Evolutionary conservation across 75 land plant species (phyloP).

Genomic region (Sequoia sempervirens): DNA sequence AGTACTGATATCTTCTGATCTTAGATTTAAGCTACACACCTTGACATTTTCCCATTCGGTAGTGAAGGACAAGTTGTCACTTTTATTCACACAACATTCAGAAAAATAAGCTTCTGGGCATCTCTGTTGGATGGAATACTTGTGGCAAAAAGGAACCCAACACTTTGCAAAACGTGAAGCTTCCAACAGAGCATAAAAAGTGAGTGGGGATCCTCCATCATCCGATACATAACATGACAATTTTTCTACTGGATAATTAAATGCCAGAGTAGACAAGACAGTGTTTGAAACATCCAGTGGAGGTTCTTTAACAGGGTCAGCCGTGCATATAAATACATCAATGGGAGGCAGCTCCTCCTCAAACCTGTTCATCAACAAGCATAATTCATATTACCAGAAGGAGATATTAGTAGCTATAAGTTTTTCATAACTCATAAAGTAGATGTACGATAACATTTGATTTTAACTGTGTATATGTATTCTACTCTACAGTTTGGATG

Average conservation of each 20-base stretch:
- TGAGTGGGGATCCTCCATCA: constrained; percentile 50
- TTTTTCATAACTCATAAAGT: no score
- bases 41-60: constrained; percentile 8
- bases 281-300: constrained; percentile 41
- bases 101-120: constrained; percentile 55
- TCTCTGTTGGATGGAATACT: constrained; percentile 39
- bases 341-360: constrained; percentile 21
- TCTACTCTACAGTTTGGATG: no score
- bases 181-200: constrained; percentile 48
- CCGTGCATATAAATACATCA: constrained; percentile 57
- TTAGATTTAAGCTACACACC: constrained; percentile 8
- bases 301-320: constrained; percentile 53
- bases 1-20: background rate
- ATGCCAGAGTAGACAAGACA: constrained; percentile 45
- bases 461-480: no score
- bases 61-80: background rate
- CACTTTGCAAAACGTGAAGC: constrained; percentile 46
- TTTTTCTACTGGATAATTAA: constrained; percentile 54
- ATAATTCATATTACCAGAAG: background rate
- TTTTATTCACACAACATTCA: no score
- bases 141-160: constrained; percentile 55
- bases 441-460: no score
- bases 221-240: constrained; percentile 57
- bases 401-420: no score
- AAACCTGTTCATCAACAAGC: constrained; percentile 11